These are phyloP conservation scores for Rhodotorula sp. DNA, from an alignment of 1,284 basidiomycete genomes.

Conservation along the genomic window DNA sequence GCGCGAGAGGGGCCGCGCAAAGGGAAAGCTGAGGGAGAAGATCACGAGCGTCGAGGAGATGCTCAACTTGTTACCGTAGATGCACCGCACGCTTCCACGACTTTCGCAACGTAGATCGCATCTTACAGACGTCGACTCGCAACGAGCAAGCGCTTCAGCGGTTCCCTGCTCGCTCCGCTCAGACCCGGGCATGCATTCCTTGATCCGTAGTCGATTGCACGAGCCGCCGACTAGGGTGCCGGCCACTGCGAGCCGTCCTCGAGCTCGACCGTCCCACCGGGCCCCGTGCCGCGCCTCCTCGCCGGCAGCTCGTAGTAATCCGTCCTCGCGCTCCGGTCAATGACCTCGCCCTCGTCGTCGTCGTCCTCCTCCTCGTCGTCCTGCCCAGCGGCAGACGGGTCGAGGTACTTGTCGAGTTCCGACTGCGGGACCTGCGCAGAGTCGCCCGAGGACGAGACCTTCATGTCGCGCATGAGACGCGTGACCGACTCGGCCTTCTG, in stretches of 20 bases:
- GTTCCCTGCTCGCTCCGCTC: too few relatives aligned
- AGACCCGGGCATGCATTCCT: not conserved
- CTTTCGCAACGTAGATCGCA: not conserved
- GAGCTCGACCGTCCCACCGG: slow-evolving; percentile 4
- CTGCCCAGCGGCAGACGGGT: slow-evolving; percentile 53
- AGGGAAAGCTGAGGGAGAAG: slow-evolving; percentile 46
- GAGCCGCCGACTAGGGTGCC: slow-evolving; percentile 7
- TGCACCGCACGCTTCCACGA: not conserved
- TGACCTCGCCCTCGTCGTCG: slow-evolving; percentile 54
- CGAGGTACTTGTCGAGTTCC: slow-evolving; percentile 58
- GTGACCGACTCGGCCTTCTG: slow-evolving; percentile 66
- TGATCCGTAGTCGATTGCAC: not conserved
- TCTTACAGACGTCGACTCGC: too few relatives aligned
- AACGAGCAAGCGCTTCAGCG: slow-evolving; percentile 3
- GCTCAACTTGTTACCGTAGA: slow-evolving; percentile 31
- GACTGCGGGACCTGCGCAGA: slow-evolving; percentile 58
- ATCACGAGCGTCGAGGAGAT: slow-evolving; percentile 43
- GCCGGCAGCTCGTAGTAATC: slow-evolving; percentile 38
- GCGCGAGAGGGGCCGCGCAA: slow-evolving; percentile 32
- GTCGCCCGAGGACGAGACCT: slow-evolving; percentile 55
- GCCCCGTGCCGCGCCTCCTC: slow-evolving; percentile 16
- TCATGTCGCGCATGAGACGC: slow-evolving; percentile 81
- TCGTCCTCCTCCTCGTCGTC: slow-evolving; percentile 60
- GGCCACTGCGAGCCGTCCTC: slow-evolving; percentile 40
- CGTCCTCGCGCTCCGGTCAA: slow-evolving; percentile 46